Evolutionary conservation across 495 filamentous ascomycete genomes (phyloP).

Genomic region (Rostrohypoxylon terebratum): DNA sequence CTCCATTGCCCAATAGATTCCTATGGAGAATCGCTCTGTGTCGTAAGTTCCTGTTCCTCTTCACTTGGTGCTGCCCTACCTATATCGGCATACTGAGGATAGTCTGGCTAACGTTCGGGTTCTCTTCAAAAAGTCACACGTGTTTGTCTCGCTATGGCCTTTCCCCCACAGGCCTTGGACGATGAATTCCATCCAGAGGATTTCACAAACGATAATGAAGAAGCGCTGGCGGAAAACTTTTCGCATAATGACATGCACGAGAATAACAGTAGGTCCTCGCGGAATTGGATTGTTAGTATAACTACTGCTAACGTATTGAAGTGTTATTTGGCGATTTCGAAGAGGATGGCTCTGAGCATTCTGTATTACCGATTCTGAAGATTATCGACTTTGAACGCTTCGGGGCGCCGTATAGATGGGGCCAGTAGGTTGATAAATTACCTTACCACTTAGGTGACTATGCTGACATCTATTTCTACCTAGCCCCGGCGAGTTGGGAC

Average conservation of each 20-base stretch:
- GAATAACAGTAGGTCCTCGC: neutral
- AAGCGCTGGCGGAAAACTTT: neutral
- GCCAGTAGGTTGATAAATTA: neutral
- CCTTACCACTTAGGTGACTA: neutral
- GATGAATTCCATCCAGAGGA: neutral
- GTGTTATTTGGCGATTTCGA: neutral
- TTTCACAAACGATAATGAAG: neutral
- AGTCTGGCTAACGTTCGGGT: neutral
- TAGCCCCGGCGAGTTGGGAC: neutral
- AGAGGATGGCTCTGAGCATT: neutral
- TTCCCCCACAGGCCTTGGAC: neutral
- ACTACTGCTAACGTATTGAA: neutral
- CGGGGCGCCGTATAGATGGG: too few relatives aligned
- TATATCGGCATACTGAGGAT: neutral
- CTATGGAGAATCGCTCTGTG: neutral
- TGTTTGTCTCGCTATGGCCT: neutral
- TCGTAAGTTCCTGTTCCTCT: neutral
- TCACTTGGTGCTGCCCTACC: neutral
- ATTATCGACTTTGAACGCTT: neutral
- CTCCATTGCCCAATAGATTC: neutral
- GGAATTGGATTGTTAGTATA: neutral
- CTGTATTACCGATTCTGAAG: neutral
- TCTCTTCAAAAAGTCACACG: neutral
- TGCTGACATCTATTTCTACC: neutral
- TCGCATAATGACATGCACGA: neutral